phyloP scores from a whole-genome alignment of 208 protist genomes.

The Novymonas esmeraldas region DNA sequence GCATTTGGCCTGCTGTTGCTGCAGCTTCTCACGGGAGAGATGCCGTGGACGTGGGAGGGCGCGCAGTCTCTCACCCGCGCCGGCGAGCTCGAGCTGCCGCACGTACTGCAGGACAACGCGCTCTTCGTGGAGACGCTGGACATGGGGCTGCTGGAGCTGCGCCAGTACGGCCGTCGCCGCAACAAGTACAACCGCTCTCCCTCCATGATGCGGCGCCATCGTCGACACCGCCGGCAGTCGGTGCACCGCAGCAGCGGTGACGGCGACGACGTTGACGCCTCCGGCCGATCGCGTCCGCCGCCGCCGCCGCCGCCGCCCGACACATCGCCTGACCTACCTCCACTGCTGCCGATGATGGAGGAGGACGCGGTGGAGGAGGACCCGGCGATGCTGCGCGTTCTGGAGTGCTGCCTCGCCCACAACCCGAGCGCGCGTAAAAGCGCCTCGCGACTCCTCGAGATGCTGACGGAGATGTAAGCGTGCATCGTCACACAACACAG shows the following conservation, averaged over 20 bases:
- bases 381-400: constrained; percentile 30
- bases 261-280: no score
- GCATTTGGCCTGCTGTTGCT: constrained; percentile 53
- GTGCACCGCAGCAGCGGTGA: neutral
- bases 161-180: constrained; percentile 16
- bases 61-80: neutral
- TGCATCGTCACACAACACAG: no score
- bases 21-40: constrained; percentile 35
- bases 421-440: constrained; percentile 30
- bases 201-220: neutral
- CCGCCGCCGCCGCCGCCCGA: neutral
- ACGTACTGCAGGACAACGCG: constrained; percentile 13
- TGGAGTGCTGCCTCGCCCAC: constrained; percentile 35
- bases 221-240: neutral
- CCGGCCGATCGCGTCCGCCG: no score
- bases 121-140: constrained; percentile 16
- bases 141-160: constrained; percentile 19
- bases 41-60: constrained; percentile 47
- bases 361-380: constrained; percentile 6
- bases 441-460: constrained; percentile 36
- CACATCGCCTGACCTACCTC: neutral
- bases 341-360: neutral
- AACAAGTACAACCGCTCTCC: constrained; percentile 26
- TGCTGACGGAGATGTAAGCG: constrained; percentile 20
- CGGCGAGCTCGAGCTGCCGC: constrained; percentile 15